phyloP scores from a whole-genome alignment of 2,329 filamentous ascomycete genomes.

The Diplodia mutila region DNA sequence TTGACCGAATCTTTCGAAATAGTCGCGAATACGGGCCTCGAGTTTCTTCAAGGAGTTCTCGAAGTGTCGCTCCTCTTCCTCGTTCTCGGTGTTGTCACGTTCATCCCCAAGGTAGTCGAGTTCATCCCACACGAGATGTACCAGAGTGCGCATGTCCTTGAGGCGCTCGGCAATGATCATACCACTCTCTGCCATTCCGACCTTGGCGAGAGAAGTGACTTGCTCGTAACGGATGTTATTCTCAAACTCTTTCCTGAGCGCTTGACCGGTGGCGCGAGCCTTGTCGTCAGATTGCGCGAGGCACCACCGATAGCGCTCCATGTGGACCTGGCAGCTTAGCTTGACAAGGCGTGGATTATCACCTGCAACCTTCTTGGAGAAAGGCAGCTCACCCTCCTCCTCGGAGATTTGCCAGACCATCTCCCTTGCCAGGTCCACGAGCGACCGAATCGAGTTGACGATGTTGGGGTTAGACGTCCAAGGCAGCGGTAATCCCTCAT shows the following conservation, averaged over 20 bases:
- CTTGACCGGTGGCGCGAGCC: constrained; percentile 52
- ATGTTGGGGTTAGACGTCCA: constrained; percentile 75
- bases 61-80: constrained; percentile 38
- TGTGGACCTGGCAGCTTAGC: constrained; percentile 61
- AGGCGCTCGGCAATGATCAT: constrained; percentile 66
- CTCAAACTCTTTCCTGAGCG: constrained; percentile 50
- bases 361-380: constrained; percentile 51
- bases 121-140: constrained; percentile 54
- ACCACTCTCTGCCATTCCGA: constrained; percentile 61
- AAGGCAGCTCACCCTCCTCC: constrained; percentile 30
- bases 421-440: constrained; percentile 48
- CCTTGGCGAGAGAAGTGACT: constrained; percentile 47
- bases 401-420: constrained; percentile 47
- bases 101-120: constrained; percentile 45
- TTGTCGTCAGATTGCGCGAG: constrained; percentile 56
- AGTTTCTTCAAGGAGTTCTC: constrained; percentile 38
- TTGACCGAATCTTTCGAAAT: constrained; percentile 68
- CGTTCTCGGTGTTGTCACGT: constrained; percentile 37
- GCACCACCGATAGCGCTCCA: constrained; percentile 64
- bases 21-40: constrained; percentile 50
- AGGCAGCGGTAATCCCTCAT: constrained; percentile 72
- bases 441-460: constrained; percentile 43
- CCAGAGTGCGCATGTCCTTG: constrained; percentile 65
- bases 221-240: constrained; percentile 46
- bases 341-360: constrained; percentile 57